These are phyloP conservation scores for Pittosporum tobira DNA, from an alignment of 129 eudicot genomes.

Conservation along the genomic window DNA sequence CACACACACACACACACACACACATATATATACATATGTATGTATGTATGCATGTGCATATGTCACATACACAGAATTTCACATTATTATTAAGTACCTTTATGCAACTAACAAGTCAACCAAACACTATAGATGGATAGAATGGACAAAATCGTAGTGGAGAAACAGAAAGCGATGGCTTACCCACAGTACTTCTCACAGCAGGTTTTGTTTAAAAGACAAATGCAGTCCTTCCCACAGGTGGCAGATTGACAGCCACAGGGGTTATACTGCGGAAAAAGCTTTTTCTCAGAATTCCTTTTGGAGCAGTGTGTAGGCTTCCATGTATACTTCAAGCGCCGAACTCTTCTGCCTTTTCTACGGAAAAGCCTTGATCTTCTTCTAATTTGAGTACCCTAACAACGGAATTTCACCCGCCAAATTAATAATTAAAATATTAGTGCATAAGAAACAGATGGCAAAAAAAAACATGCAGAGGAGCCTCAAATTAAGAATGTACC, in stretches of 20 bases:
- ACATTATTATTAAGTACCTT: not conserved
- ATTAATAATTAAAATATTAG: not conserved
- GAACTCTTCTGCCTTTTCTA: conserved; percentile 82
- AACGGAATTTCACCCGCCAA: conserved; percentile 12
- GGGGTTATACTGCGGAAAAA: conserved; percentile 78
- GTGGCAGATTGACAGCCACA: conserved; percentile 87
- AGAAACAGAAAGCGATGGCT: conserved; percentile 15
- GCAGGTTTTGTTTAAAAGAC: conserved; percentile 75
- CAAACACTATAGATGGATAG: not conserved
- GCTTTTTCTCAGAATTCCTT: conserved; percentile 75
- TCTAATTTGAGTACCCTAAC: conserved; percentile 55
- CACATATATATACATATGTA: too few species aligned
- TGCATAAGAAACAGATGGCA: too few species aligned
- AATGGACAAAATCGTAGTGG: not conserved
- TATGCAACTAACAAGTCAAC: not conserved
- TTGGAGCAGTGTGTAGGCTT: conserved; percentile 77
- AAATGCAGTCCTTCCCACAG: conserved; percentile 91
- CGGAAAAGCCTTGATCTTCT: conserved; percentile 81
- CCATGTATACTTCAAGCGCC: conserved; percentile 82
- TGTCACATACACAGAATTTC: too few species aligned
- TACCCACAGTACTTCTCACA: conserved; percentile 99
- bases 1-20: too few species aligned
- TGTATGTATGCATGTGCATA: too few species aligned
- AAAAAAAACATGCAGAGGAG: too few species aligned
- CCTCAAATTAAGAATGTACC: not conserved